Evolutionary conservation across 2,329 filamentous ascomycete genomes (phyloP).

Genomic region (Xylariaceae sp.): DNA sequence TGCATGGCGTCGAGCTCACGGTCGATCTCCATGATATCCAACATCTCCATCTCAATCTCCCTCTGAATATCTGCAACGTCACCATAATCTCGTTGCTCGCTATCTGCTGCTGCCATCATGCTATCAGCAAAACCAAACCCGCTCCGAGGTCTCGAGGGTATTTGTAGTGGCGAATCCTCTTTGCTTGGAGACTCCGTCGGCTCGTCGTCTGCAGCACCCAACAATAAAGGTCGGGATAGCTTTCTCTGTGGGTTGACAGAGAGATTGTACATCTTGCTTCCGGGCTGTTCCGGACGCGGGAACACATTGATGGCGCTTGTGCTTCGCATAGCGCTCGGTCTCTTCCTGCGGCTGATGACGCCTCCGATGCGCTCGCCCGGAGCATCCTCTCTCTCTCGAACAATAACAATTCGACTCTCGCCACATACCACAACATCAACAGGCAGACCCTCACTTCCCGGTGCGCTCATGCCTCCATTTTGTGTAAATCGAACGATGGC

Average conservation of each 20-base stretch:
- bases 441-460: slow-evolving; percentile 40
- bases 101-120: slow-evolving; percentile 52
- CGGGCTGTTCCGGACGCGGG: slow-evolving; percentile 41
- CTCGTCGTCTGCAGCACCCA: slow-evolving; percentile 14
- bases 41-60: slow-evolving; percentile 58
- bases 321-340: slow-evolving; percentile 34
- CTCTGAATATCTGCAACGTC: slow-evolving; percentile 42
- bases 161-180: slow-evolving; percentile 21
- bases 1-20: slow-evolving; percentile 57
- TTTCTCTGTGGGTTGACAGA: slow-evolving; percentile 33
- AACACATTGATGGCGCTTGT: slow-evolving; percentile 55
- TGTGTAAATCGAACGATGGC: slow-evolving; percentile 41
- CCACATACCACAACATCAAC: slow-evolving; percentile 55
- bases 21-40: slow-evolving; percentile 66
- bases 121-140: slow-evolving; percentile 52
- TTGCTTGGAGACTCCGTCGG: slow-evolving; percentile 27
- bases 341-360: slow-evolving; percentile 32
- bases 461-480: slow-evolving; percentile 23
- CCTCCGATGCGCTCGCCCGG: slow-evolving; percentile 43
- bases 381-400: slow-evolving; percentile 52
- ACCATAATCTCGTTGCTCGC: slow-evolving; percentile 36
- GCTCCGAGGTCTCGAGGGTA: slow-evolving; percentile 28
- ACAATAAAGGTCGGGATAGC: slow-evolving; percentile 17
- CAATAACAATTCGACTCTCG: slow-evolving; percentile 54
- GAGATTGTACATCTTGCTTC: slow-evolving; percentile 49